A percentile compares a stretch with the other conserved stretches of the same genome.
These are phyloP conservation scores for Castanospermum australe DNA, from an alignment of 306 rosid species.

Conservation along the genomic window DNA sequence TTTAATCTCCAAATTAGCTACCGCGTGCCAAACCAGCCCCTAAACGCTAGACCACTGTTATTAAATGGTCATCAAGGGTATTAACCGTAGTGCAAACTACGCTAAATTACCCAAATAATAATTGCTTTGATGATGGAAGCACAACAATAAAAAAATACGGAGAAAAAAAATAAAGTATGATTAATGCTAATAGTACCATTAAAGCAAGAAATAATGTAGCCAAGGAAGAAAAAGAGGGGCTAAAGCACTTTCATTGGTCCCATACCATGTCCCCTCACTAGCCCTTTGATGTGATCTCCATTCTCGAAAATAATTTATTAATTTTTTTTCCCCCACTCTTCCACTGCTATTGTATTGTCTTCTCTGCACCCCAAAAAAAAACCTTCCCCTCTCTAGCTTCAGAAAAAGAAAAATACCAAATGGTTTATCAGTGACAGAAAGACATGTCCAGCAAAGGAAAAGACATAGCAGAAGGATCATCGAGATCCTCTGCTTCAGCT, in stretches of 20 bases:
- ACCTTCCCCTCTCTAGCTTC: conserved; percentile 28
- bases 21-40: conserved; percentile 29
- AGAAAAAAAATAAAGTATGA: conserved; percentile 38
- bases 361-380: conserved; percentile 25
- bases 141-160: conserved; percentile 29
- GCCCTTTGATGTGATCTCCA: conserved; percentile 50
- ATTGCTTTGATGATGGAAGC: conserved; percentile 48
- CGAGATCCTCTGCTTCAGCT: conserved; percentile 29
- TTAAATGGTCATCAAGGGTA: conserved; percentile 25
- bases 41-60: conserved; percentile 26
- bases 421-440: conserved; percentile 23
- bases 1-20: conserved; percentile 26
- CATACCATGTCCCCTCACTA: conserved; percentile 49
- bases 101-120: conserved; percentile 42
- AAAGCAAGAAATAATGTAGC: conserved; percentile 60
- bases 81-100: conserved; percentile 43
- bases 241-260: conserved; percentile 62
- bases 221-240: conserved; percentile 45
- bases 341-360: conserved; percentile 38
- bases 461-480: conserved; percentile 47
- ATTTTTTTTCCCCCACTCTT: neutral
- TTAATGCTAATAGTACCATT: conserved; percentile 52
- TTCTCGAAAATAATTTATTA: neutral
- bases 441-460: conserved; percentile 51
- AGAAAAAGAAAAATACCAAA: conserved; percentile 32